Base-by-base conservation (phyloP, 495 filamentous ascomycete species). In the Oidiodendron maius region DNA sequence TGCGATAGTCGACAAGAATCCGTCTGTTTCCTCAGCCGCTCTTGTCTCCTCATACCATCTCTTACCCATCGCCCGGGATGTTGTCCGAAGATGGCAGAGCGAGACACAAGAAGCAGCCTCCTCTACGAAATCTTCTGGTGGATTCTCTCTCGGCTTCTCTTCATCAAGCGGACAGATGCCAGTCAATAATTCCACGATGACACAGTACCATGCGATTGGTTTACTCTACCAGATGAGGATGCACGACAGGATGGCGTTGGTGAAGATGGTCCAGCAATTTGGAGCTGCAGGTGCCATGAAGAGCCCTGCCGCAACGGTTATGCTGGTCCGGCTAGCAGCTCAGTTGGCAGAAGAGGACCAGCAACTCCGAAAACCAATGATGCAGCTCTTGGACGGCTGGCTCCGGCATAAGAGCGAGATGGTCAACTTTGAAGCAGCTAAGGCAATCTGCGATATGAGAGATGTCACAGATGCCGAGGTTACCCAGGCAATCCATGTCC, bases 251-350 rank as follows among this genome's bases (percentile, higher is more conserved):
- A 99, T 97, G 94, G 87, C 91, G 5, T 68, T 99, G 56, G 93
- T 97, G n/a, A 99, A 97, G 77, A 96, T 99, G 94, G 93, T 97
- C 12, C 93, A 99, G 68, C 94, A 97, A 63, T 96, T 95, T 60
- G 87, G 88, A 25, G 83, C 84, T 44, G 84, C 91, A 6, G 90
- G 91, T 37, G 89, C 86, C 20, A 84, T 95, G 44, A 96, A 96
- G 77, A 96, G 87, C 64, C 90, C 91, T 12, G 90, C 91, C 32
- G 93, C 90, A 28, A 82, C 89, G 51, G 78, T 97, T 13, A 81
- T 99, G 75, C 72, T 99, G 20, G 94, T 99, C 32, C 80, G 93
- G 40, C 67, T 99, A 47, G 94, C 94, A 40, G 89, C 93, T 26
- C 95, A 95, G 70, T 73, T 99, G 51, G 93, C 93, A 40, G 89